Percentiles rank a stretch among this genome's conserved stretches.
Evolutionary conservation across 2,329 filamentous ascomycete species (phyloP).

Genomic region (Ophiostoma sp.): DNA sequence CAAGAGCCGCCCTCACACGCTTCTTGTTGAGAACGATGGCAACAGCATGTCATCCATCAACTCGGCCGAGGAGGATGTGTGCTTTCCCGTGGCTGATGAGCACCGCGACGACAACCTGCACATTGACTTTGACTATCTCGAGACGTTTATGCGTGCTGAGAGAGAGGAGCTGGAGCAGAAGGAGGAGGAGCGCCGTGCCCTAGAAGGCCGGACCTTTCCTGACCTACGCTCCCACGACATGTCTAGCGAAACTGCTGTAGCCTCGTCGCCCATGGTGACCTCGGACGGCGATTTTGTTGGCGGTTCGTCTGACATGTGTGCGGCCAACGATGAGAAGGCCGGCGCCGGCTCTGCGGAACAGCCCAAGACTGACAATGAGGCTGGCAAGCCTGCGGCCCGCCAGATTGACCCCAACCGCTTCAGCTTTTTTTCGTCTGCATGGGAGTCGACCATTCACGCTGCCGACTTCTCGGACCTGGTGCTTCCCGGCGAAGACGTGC

Average conservation of each 20-base stretch:
- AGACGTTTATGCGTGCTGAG: slow-evolving; percentile 74
- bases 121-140: slow-evolving; percentile 88
- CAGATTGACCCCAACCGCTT: slow-evolving; percentile 68
- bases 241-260: slow-evolving; percentile 29
- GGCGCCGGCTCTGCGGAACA: background rate
- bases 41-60: slow-evolving; percentile 60
- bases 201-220: slow-evolving; percentile 50
- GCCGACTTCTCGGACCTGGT: slow-evolving; percentile 82
- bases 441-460: slow-evolving; percentile 89
- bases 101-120: slow-evolving; percentile 65
- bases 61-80: slow-evolving; percentile 80
- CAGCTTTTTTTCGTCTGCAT: slow-evolving; percentile 94
- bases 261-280: slow-evolving; percentile 42
- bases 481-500: slow-evolving; percentile 82
- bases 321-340: slow-evolving; percentile 46
- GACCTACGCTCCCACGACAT: slow-evolving; percentile 50
- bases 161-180: slow-evolving; percentile 44
- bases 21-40: slow-evolving; percentile 51
- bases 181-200: slow-evolving; percentile 49
- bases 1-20: slow-evolving; percentile 52
- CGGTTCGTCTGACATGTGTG: slow-evolving; percentile 43
- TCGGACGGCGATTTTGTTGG: slow-evolving; percentile 52
- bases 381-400: slow-evolving; percentile 25
- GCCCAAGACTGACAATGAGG: slow-evolving; percentile 44
- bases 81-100: slow-evolving; percentile 74